These are phyloP conservation scores for Beauveria rudraprayagi DNA, from an alignment of 2,329 filamentous ascomycete species.

Conservation along the genomic window DNA sequence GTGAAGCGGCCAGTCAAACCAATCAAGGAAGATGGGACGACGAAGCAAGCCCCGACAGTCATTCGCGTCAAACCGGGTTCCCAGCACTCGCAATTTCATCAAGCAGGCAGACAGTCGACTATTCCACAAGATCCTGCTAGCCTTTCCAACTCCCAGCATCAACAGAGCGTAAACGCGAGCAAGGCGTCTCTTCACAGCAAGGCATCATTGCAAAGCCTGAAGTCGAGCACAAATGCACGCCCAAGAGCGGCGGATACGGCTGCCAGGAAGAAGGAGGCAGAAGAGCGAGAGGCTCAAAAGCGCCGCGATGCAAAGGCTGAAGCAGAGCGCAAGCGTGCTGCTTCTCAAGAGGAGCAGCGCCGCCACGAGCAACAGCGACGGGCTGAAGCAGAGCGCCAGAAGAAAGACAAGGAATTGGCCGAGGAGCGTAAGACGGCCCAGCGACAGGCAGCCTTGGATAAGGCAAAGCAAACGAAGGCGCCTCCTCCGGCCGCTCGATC, in stretches of 20 bases:
- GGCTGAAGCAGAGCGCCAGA: constrained; percentile 54
- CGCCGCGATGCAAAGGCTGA: constrained; percentile 78
- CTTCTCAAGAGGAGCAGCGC: constrained; percentile 56
- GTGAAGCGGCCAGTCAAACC: constrained; percentile 55
- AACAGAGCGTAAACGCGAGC: constrained; percentile 56
- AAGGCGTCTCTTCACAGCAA: constrained; percentile 56
- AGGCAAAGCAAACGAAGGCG: constrained; percentile 55
- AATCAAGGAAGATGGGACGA: constrained; percentile 51
- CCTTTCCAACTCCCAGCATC: constrained; percentile 29
- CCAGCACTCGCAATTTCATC: constrained; percentile 51
- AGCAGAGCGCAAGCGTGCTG: constrained; percentile 66
- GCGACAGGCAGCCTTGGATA: constrained; percentile 54
- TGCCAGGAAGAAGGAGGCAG: constrained; percentile 75
- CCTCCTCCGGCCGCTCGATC: constrained; percentile 52
- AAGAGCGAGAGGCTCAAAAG: constrained; percentile 70
- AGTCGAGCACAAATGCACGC: constrained; percentile 53
- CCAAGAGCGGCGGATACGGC: constrained; percentile 67
- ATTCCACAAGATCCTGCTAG: constrained; percentile 40
- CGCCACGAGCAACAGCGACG: constrained; percentile 50
- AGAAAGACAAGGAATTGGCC: constrained; percentile 51
- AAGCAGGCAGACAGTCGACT: constrained; percentile 49
- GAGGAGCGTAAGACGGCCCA: constrained; percentile 61
- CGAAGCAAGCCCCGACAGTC: constrained; percentile 59
- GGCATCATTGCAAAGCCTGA: constrained; percentile 50
- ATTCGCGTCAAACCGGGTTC: constrained; percentile 64